Evolutionary conservation across 2,329 filamentous ascomycete species (phyloP), one percentile per base, ranked within the genome.

Genomic region (Lecanosticta acicola): DNA sequence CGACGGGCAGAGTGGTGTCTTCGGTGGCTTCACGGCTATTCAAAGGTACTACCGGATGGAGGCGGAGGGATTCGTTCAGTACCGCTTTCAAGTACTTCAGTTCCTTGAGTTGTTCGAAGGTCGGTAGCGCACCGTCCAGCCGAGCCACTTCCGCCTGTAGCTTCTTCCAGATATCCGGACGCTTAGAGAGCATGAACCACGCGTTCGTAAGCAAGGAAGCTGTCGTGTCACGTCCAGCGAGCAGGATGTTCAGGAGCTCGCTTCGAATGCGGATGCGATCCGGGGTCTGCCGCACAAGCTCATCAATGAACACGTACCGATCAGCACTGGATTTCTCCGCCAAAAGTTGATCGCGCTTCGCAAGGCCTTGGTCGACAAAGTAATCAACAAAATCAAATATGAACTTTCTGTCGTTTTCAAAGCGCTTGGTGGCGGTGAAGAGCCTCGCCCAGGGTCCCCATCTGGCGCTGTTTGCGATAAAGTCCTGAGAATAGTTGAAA

Each of bases 31-130:
- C 71, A 51, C 88, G 83, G 41, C 87, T 77, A 67, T 93, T 93
- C 71, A 85, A 85, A 1, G 87, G 87, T 1, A 93, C 84, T 11
- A 80, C 75, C 0, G 87, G 87, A 65, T 91, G 88, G 9, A 91
- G 68, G 11, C 87, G 81, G 48, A 90, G 76, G 0, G 80, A 85
- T 69, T 94, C 87, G 68, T 87, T 84, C 58, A 94, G 75, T 40
- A 85, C 70, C 57, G 83, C 74, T 66, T 80, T 62, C 3, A 69
- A 55, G 47, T 66, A 69, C 35, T 66, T 65, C 37, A 66, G 44
- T 29, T 64, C 58, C 41, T 65, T 65, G 11, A 67, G 52, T 40
- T 63, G 57, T 32, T 64, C 61, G 39, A 63, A 66, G 2, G 57
- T 60, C 0, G 83, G 83, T 19, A 45, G 38, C 5, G 48, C 35